These are phyloP conservation scores for Exophiala xenobiotica DNA, from an alignment of 2,329 filamentous ascomycete species.

Conservation along the genomic window DNA sequence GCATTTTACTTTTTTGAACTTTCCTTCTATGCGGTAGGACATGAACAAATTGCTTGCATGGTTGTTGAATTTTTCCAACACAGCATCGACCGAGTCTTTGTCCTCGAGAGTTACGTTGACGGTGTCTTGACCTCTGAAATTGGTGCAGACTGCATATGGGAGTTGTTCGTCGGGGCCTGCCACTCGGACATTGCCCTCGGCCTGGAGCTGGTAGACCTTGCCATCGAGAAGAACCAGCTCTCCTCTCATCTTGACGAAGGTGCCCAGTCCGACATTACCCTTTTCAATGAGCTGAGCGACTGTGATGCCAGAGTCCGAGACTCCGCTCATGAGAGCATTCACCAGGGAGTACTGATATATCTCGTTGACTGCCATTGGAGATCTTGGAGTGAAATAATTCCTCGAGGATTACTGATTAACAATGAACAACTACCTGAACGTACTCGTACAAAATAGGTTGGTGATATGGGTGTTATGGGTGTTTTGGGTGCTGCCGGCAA, in stretches of 20 bases:
- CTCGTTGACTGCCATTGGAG: conserved; percentile 38
- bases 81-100: conserved; percentile 29
- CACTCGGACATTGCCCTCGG: conserved; percentile 37
- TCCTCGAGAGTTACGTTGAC: conserved; percentile 21
- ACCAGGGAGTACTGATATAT: conserved; percentile 48
- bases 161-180: conserved; percentile 38
- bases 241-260: conserved; percentile 46
- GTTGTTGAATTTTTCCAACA: conserved; percentile 27
- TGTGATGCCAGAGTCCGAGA: conserved; percentile 48
- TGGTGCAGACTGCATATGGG: conserved; percentile 40
- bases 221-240: conserved; percentile 46
- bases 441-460: too few relatives aligned
- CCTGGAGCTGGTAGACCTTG: conserved; percentile 43
- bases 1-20: conserved; percentile 32
- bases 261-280: conserved; percentile 53
- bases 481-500: too few relatives aligned
- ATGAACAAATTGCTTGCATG: conserved; percentile 34
- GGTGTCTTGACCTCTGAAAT: conserved; percentile 33
- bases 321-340: conserved; percentile 46
- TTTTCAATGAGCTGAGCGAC: conserved; percentile 47
- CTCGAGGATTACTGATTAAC: too few relatives aligned
- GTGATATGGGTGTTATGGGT: too few relatives aligned
- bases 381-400: background rate
- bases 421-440: too few relatives aligned
- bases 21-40: conserved; percentile 32